phyloP scores from a whole-genome alignment of 192 early-diverging fungal genomes.

The Piromyces finnis region DNA sequence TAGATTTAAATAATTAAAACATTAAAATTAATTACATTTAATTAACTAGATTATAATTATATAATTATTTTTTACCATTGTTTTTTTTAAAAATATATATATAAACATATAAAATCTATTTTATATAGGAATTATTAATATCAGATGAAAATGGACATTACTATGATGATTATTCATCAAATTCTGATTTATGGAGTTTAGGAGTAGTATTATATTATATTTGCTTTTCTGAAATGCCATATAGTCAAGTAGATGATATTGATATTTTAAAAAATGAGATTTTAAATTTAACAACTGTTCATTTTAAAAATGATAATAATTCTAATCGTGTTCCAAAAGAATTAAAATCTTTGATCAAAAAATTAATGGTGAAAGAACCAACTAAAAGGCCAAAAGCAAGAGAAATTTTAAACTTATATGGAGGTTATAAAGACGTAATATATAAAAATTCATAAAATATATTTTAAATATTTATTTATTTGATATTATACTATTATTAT shows the following conservation, averaged over 20 bases:
- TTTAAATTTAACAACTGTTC: constrained; percentile 23
- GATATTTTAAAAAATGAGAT: constrained; percentile 71
- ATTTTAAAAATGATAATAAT: background rate
- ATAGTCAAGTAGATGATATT: constrained; percentile 69
- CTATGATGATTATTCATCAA: constrained; percentile 57
- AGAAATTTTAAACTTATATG: background rate
- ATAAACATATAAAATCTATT: too few relatives aligned
- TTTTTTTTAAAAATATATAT: too few relatives aligned
- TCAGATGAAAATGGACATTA: constrained; percentile 48
- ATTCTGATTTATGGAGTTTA: constrained; percentile 88
- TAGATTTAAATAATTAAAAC: too few relatives aligned
- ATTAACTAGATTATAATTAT: too few relatives aligned
- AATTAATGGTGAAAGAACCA: background rate
- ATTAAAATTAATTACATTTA: too few relatives aligned
- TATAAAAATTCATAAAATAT: background rate
- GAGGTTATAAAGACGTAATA: background rate
- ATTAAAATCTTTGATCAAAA: background rate
- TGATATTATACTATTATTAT: too few relatives aligned
- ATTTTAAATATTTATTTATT: too few relatives aligned
- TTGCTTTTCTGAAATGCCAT: constrained; percentile 73
- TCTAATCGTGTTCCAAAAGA: background rate
- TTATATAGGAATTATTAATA: constrained; percentile 7
- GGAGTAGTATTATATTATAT: constrained; percentile 87
- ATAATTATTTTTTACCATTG: too few relatives aligned
- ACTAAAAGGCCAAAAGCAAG: background rate